Evolutionary conservation across 129 eudicot genomes (phyloP), one percentile per base, ranked within the genome.

Genomic region (Chrysanthemum lavandulifolium): DNA sequence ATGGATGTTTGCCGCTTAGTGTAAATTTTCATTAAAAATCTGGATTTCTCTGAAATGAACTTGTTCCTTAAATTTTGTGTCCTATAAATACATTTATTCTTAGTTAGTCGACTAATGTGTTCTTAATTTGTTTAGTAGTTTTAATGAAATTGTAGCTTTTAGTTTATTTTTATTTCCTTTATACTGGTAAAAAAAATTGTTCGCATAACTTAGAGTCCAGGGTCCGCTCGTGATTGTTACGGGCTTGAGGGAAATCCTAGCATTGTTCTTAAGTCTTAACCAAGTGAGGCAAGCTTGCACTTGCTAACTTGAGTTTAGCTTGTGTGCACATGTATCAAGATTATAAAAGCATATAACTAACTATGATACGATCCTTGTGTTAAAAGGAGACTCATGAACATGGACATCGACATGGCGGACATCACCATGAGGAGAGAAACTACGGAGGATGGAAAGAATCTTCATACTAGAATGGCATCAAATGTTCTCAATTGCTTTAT

Each of bases 381-480:
- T 72, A 69, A 69, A 52, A 83, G 88, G 85, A 82, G 52, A 61
- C 40, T 36, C 33, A 50, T 49, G 88, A 85, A 19, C 72, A 69
- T 59, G 85, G 57, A 18, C 83, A 81, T 55, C 18, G 72, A 0
- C 71, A 69, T 61, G 84, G 25, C 25, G 25, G 33, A 23, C 67
- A 67, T 15, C 54, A 50, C 25, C 65, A 68, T 0, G 74, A 89
- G 50, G 87, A 78, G 61, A 85, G 80, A 54, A 79, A 60, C 78
- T 67, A 18, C 10, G 96, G 96, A 75, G 92, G 92, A 68, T 89
- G 96, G 96, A 86, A 86, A 80, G 83, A 89, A 55, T 86, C 90
- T 31, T 78, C 92, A 0, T 82, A 78, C 76, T 85, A 78, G 71
- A 57, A 47, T 25, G 7, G 21, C 2, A 18, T 73, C 51, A 1